Evolutionary conservation across 2,329 filamentous ascomycete genomes (phyloP), one percentile per base, ranked within the genome.

Genomic region (Escovopsis weberi): DNA sequence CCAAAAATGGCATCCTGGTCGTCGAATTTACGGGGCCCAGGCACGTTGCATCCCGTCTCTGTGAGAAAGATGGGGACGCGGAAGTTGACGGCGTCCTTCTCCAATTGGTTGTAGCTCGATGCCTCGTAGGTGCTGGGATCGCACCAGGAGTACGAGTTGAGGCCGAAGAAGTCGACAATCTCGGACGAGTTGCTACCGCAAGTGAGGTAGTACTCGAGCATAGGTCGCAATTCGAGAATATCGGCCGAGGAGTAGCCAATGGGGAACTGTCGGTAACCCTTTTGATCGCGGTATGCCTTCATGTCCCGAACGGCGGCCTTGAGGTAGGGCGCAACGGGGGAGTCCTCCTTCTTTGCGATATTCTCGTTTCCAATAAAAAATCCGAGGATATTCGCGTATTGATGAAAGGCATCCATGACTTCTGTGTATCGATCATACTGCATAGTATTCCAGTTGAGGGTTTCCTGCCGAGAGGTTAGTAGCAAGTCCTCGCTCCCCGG

Each of bases 341-440:
- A 77, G 54, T 76, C 69, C 48, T 69, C 68, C 46, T 65, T 63
- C 38, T 65, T 67, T 35, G 80, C 82, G 53, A 94, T 78, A 46
- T 91, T 82, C 60, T 94, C 87, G 56, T 94, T 94, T 49, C 86
- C 88, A 45, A 94, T 73, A 53, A 93, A 89, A 59, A 91, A 83
- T 38, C 84, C 86, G 10, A 86, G 76, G 2, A 83, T 72, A 59
- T 94, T 94, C 61, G 87, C 74, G 58, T 82, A 94, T 39, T 70
- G 62, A 37, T 82, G 74, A 61, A 91, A 89, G 32, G 75, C 71
- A 56, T 93, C 85, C 67, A 91, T 75, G 50, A 88, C 83, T 41
- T 70, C 70, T 38, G 72, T 65, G 61, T 84, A 91, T 28, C 70
- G 69, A 43, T 79, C 67, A 51, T 77, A 74, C 63, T 91, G 82